phyloP scores from a whole-genome alignment of 1,284 basidiomycete genomes.

The Puccinia brachypodii region DNA sequence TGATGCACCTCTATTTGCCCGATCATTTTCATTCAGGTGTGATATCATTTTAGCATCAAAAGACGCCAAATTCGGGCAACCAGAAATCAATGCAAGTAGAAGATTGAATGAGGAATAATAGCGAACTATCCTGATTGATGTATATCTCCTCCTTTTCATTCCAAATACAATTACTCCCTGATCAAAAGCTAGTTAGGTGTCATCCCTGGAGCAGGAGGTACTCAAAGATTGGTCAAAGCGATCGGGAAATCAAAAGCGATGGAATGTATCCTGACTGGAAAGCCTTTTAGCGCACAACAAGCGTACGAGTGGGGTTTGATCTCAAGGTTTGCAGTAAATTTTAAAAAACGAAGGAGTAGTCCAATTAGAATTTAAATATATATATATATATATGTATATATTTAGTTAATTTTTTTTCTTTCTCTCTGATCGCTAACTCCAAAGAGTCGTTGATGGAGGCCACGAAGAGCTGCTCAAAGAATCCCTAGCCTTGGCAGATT shows the following conservation, averaged over 20 bases:
- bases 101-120: not conserved
- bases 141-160: not conserved
- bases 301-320: constrained; percentile 78
- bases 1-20: not conserved
- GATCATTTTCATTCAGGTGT: constrained; percentile 58
- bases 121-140: not conserved
- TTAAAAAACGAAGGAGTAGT: not conserved
- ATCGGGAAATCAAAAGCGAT: constrained; percentile 93
- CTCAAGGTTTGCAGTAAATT: constrained; percentile 32
- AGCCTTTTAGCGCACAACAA: constrained; percentile 75
- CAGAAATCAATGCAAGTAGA: constrained; percentile 74
- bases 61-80: constrained; percentile 90
- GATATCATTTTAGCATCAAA: constrained; percentile 96
- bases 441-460: constrained; percentile 65
- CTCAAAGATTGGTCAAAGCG: constrained; percentile 77
- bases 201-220: constrained; percentile 84
- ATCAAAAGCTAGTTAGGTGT: constrained; percentile 68
- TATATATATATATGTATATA: not conserved
- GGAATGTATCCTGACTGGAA: constrained; percentile 90
- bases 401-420: not conserved
- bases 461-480: constrained; percentile 77
- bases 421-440: constrained; percentile 64
- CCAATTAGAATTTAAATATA: not conserved
- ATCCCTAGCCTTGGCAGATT: constrained; percentile 77
- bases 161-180: not conserved